A percentile compares a stretch with the other conserved stretches of the same genome.
Conservation (phyloP, 2,329 filamentous ascomycete species). For the Pseudogymnoascus sp. region DNA sequence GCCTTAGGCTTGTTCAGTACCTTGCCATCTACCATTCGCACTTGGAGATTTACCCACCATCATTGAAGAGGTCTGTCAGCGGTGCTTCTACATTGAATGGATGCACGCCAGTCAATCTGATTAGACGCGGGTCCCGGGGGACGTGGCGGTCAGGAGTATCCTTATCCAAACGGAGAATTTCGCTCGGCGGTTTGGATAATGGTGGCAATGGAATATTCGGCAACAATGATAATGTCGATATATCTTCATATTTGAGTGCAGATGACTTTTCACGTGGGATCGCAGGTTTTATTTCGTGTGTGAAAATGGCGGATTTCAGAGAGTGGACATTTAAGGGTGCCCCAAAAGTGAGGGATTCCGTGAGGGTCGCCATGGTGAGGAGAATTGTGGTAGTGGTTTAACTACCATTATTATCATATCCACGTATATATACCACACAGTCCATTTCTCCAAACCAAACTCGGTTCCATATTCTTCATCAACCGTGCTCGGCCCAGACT, state of each 20-base stretch:
- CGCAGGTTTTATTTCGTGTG: neutral
- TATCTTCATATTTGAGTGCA: neutral
- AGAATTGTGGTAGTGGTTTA: neutral
- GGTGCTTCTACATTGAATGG: conserved; percentile 89
- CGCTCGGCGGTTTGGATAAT: conserved; percentile 43
- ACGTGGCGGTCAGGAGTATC: conserved; percentile 80
- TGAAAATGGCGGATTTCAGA: neutral
- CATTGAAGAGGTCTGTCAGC: conserved; percentile 64
- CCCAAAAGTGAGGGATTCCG: neutral
- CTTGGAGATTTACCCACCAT: neutral
- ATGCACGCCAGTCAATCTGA: conserved; percentile 78
- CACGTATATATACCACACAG: neutral
- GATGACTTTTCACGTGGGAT: neutral
- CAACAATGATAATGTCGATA: neutral
- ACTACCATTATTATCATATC: neutral
- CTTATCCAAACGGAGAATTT: conserved; percentile 64
- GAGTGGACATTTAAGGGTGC: neutral
- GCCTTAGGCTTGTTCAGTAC: conserved; percentile 37
- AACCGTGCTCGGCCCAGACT: neutral
- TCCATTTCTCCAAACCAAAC: neutral
- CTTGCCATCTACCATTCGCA: neutral
- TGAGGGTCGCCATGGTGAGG: neutral
- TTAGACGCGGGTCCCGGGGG: conserved; percentile 67
- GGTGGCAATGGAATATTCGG: conserved; percentile 54
- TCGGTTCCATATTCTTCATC: neutral